Evolutionary conservation across 164 flowering plant species (phyloP).

Genomic region (Magnolia kwangsiensis): DNA sequence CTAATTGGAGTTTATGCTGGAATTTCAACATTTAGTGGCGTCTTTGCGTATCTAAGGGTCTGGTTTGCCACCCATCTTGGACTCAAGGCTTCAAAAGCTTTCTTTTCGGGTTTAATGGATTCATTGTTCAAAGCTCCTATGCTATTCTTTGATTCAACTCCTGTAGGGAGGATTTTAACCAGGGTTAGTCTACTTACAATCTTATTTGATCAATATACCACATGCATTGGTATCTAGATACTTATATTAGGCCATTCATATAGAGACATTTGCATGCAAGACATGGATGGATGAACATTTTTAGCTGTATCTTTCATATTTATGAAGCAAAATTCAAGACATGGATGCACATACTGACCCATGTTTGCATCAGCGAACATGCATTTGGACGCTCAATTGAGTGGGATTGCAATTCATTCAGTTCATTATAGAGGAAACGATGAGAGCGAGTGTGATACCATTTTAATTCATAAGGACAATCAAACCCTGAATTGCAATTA

Average conservation of each 20-base stretch:
- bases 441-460: not conserved
- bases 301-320: not conserved
- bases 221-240: not conserved
- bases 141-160: slow-evolving; percentile 89
- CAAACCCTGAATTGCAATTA: not conserved
- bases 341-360: not conserved
- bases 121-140: slow-evolving; percentile 85
- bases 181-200: slow-evolving; percentile 41
- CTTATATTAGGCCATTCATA: not conserved
- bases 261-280: not conserved
- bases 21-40: slow-evolving; percentile 45
- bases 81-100: slow-evolving; percentile 63
- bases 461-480: not conserved
- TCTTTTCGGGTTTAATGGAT: slow-evolving; percentile 58
- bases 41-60: slow-evolving; percentile 56
- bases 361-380: not conserved
- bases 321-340: not conserved
- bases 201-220: not conserved
- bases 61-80: slow-evolving; percentile 51
- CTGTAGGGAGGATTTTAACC: slow-evolving; percentile 78
- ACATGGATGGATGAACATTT: not conserved
- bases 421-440: not conserved
- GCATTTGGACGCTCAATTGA: not conserved
- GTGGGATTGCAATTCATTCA: too few species aligned
- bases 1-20: slow-evolving; percentile 64